Evolutionary conservation across 768 basidiomycete species (phyloP).

Genomic region (Tephrocybe sp.): DNA sequence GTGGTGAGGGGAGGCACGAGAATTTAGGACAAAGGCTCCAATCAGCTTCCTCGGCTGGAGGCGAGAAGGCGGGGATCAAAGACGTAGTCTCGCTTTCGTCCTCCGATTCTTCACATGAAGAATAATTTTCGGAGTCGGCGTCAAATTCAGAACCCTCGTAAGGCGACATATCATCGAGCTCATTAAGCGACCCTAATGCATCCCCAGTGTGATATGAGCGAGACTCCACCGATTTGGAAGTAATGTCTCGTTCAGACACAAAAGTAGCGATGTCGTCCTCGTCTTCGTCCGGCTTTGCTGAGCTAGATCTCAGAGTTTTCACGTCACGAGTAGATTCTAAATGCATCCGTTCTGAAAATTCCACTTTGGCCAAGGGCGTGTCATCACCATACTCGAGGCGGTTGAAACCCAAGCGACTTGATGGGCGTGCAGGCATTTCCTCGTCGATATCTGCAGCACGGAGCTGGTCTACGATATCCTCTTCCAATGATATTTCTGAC

Average conservation of each 20-base stretch:
- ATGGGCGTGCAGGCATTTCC: slow-evolving; percentile 42
- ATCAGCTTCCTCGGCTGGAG: slow-evolving; percentile 19
- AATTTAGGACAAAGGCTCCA: slow-evolving; percentile 29
- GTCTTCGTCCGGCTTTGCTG: not conserved
- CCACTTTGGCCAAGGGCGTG: slow-evolving; percentile 7
- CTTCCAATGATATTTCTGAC: slow-evolving; percentile 17
- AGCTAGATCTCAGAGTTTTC: slow-evolving; percentile 9
- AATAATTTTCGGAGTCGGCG: slow-evolving; percentile 24
- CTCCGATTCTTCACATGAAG: slow-evolving; percentile 21
- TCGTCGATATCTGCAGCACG: slow-evolving; percentile 16
- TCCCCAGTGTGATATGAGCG: slow-evolving; percentile 10
- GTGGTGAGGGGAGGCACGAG: slow-evolving; percentile 37
- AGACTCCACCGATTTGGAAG: not conserved
- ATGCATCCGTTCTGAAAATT: slow-evolving; percentile 1
- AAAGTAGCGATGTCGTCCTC: slow-evolving; percentile 22
- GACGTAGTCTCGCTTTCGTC: slow-evolving; percentile 20
- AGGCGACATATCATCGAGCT: slow-evolving; percentile 7
- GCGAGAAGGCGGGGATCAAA: slow-evolving; percentile 10
- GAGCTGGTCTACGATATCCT: slow-evolving; percentile 23
- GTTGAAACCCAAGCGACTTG: slow-evolving; percentile 51
- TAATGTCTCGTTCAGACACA: slow-evolving; percentile 6
- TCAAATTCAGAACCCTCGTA: slow-evolving; percentile 23
- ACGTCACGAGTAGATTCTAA: not conserved
- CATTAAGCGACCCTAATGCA: slow-evolving; percentile 12
- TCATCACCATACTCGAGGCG: slow-evolving; percentile 7